Conservation (phyloP, 1,284 basidiomycete species). For the Pyrrhoderma noxium region DNA sequence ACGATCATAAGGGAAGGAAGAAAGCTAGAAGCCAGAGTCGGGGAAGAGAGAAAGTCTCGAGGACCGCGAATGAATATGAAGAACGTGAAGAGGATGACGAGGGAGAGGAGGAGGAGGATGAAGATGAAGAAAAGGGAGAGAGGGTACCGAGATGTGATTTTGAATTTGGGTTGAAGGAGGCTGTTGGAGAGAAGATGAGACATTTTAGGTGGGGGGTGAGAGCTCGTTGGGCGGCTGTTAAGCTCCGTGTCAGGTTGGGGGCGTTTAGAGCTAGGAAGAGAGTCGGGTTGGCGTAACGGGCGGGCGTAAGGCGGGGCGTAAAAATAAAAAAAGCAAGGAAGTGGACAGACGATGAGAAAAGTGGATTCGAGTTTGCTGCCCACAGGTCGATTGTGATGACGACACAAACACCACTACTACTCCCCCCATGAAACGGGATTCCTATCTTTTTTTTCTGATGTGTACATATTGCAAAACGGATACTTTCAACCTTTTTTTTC, state of each 20-base stretch:
- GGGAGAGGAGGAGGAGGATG: background rate
- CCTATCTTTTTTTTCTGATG: too few species aligned
- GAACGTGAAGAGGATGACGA: background rate
- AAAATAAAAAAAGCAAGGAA: background rate
- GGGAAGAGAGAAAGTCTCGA: background rate
- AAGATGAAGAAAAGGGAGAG: background rate
- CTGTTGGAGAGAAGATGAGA: too few species aligned
- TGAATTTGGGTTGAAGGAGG: too few species aligned
- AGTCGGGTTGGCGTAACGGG: constrained; percentile 12
- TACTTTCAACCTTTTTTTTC: too few species aligned
- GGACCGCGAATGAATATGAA: background rate
- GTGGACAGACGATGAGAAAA: background rate
- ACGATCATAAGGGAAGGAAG: too few species aligned
- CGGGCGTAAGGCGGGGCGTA: background rate
- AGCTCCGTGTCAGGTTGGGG: constrained; percentile 10
- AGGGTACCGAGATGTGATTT: too few species aligned
- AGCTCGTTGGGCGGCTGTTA: constrained; percentile 12
- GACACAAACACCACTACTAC: too few species aligned
- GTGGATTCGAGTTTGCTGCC: too few species aligned
- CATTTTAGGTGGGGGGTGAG: constrained; percentile 5
- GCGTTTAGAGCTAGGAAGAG: constrained; percentile 13
- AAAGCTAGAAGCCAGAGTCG: too few species aligned
- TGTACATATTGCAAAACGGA: too few species aligned
- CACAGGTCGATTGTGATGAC: too few species aligned
- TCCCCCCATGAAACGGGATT: too few species aligned